A percentile compares a stretch with the other conserved stretches of the same genome.
phyloP scores from a whole-genome alignment of 768 basidiomycete genomes.

The Lactifluus volemus region DNA sequence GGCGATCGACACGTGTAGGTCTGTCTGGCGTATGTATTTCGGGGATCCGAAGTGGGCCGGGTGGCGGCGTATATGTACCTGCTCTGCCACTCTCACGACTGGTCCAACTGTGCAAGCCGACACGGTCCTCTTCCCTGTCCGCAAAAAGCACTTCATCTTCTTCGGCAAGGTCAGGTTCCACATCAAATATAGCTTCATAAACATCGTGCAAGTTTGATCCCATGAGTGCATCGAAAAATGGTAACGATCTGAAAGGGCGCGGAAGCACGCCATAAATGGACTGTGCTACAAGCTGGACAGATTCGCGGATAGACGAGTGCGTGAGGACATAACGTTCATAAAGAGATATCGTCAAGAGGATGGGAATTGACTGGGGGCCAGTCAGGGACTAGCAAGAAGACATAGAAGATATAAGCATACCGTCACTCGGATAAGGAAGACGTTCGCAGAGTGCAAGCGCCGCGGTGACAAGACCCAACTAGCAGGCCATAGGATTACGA shows the following conservation, averaged over 20 bases:
- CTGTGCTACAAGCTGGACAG: conserved; percentile 43
- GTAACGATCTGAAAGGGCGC: conserved; percentile 62
- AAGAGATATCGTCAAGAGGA: conserved; percentile 61
- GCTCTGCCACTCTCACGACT: conserved; percentile 10
- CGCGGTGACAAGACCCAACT: conserved; percentile 70
- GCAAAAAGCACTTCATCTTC: conserved; percentile 35
- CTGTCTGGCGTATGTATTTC: conserved; percentile 3
- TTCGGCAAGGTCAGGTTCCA: conserved; percentile 39
- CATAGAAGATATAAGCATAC: conserved; percentile 30
- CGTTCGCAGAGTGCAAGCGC: conserved; percentile 73
- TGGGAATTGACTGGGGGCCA: conserved; percentile 54
- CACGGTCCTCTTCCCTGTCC: conserved; percentile 35
- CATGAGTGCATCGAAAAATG: conserved; percentile 67
- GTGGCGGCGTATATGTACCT: neutral
- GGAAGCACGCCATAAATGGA: conserved; percentile 57
- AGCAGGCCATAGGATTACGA: conserved; percentile 69
- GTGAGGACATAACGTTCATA: conserved; percentile 68
- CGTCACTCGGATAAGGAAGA: conserved; percentile 77
- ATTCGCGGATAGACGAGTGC: conserved; percentile 42
- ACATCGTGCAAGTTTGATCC: conserved; percentile 58
- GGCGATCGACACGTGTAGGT: neutral
- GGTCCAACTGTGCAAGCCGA: conserved; percentile 18
- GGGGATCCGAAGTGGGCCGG: neutral
- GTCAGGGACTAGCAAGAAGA: neutral
- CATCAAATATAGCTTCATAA: conserved; percentile 74